Evolutionary conservation across 2,329 filamentous ascomycete genomes (phyloP).

Genomic region (Pseudophaeomoniella oleicola): DNA sequence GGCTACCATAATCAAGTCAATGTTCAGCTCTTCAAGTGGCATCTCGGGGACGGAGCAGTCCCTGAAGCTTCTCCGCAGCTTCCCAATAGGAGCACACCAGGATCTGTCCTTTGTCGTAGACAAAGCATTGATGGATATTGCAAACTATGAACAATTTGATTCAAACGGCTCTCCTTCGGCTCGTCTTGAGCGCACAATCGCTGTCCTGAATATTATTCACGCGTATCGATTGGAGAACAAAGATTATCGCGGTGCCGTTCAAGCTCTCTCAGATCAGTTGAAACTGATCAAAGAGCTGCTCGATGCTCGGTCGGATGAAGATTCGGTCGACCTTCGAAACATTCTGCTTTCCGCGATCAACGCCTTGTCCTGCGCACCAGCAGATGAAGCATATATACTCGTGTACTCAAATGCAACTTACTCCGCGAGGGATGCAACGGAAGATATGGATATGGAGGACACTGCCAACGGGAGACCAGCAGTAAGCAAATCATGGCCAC

Average conservation of each 20-base stretch:
- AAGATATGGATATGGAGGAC: constrained; percentile 4
- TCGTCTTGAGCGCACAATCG: constrained; percentile 21
- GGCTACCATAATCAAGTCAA: constrained; percentile 35
- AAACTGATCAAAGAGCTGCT: constrained; percentile 18
- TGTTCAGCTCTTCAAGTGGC: constrained; percentile 48
- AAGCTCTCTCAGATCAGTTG: constrained; percentile 21
- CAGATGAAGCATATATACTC: constrained; percentile 61
- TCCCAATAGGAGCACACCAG: constrained; percentile 52
- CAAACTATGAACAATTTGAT: constrained; percentile 39
- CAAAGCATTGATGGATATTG: constrained; percentile 57
- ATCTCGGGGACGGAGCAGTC: constrained; percentile 22
- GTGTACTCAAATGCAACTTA: constrained; percentile 29
- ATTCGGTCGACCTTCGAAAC: constrained; percentile 41
- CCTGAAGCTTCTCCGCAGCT: constrained; percentile 49
- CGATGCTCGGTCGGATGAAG: constrained; percentile 22
- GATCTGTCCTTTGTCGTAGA: constrained; percentile 68
- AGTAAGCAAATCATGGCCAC: constrained; percentile 21
- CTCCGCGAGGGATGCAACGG: constrained; percentile 5
- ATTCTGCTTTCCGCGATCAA: constrained; percentile 90
- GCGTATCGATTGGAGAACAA: constrained; percentile 72
- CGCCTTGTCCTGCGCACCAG: constrained; percentile 69
- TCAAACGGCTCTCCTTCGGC: constrained; percentile 17
- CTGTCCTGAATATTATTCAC: constrained; percentile 82
- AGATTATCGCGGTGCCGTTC: constrained; percentile 68
- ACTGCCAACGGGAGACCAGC: constrained; percentile 6